Evolutionary conservation across 345 rosid genomes (phyloP).

Genomic region (Stellera chamaejasme): DNA sequence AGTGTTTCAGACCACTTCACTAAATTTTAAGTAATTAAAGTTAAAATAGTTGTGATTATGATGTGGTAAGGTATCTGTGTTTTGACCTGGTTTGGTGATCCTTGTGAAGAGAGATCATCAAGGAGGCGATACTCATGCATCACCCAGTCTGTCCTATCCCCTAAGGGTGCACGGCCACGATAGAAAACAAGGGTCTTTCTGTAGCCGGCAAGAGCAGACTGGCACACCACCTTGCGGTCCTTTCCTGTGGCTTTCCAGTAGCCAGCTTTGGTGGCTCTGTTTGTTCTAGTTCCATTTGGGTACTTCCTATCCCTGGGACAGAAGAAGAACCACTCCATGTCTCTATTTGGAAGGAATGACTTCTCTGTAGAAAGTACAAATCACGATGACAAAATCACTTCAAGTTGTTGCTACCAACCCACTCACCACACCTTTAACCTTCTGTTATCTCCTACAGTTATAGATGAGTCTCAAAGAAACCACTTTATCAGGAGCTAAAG

Average conservation of each 20-base stretch:
- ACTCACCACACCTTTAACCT: background rate
- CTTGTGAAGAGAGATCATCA: constrained; percentile 43
- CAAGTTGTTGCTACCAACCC: too few species aligned
- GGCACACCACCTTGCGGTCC: constrained; percentile 61
- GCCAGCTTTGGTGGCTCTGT: constrained; percentile 84
- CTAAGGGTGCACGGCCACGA: constrained; percentile 71
- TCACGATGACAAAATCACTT: background rate
- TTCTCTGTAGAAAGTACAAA: constrained; percentile 38
- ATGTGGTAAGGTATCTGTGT: background rate
- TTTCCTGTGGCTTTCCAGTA: constrained; percentile 97
- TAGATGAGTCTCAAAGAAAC: background rate
- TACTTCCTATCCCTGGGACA: constrained; percentile 79
- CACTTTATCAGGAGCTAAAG: constrained; percentile 13
- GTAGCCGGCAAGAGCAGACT: constrained; percentile 38
- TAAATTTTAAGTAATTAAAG: too few species aligned
- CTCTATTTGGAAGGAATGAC: constrained; percentile 70
- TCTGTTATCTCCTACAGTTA: too few species aligned
- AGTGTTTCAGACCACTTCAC: too few species aligned
- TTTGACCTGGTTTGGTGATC: constrained; percentile 45
- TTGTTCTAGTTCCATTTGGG: constrained; percentile 73
- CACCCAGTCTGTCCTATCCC: constrained; percentile 66
- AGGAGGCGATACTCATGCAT: constrained; percentile 86
- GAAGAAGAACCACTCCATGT: constrained; percentile 95
- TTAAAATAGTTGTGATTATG: too few species aligned
- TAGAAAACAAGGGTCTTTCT: constrained; percentile 85